A percentile compares a stretch with the other conserved stretches of the same genome.
These are phyloP conservation scores for Eremochloa ophiuroides DNA, from an alignment of 176 grass and related monocot species.

Conservation along the genomic window DNA sequence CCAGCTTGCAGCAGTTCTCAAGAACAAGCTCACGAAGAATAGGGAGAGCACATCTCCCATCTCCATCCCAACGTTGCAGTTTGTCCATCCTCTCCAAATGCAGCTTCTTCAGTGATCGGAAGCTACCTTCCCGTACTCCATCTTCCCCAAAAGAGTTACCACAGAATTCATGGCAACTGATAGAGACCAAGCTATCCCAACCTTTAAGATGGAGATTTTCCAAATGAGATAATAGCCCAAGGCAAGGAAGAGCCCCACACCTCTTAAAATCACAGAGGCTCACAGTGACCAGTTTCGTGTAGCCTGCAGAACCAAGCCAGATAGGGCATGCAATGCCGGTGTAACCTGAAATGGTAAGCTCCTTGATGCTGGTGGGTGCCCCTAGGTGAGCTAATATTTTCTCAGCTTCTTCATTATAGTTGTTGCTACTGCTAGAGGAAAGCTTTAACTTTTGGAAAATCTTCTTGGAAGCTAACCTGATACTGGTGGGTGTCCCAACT, in stretches of 20 bases:
- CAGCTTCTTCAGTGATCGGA: conserved; percentile 38
- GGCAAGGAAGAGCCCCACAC: not conserved
- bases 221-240: conserved; percentile 25
- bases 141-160: not conserved
- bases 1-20: conserved; percentile 32
- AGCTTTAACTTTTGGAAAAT: conserved; percentile 24
- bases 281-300: not conserved
- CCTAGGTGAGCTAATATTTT: not conserved
- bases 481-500: not conserved
- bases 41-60: not conserved
- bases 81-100: conserved; percentile 30
- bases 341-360: conserved; percentile 37
- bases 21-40: conserved; percentile 35
- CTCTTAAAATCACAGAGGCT: conserved; percentile 7
- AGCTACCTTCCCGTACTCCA: not conserved
- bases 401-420: not conserved
- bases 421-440: not conserved
- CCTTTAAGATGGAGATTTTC: conserved; percentile 30
- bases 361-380: not conserved
- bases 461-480: not conserved
- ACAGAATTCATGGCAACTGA: conserved; percentile 18
- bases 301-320: conserved; percentile 30
- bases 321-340: not conserved
- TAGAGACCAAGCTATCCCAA: conserved; percentile 5
- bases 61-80: conserved; percentile 15